phyloP scores from a whole-genome alignment of 495 filamentous ascomycete genomes.

The Immersiella caudata region DNA sequence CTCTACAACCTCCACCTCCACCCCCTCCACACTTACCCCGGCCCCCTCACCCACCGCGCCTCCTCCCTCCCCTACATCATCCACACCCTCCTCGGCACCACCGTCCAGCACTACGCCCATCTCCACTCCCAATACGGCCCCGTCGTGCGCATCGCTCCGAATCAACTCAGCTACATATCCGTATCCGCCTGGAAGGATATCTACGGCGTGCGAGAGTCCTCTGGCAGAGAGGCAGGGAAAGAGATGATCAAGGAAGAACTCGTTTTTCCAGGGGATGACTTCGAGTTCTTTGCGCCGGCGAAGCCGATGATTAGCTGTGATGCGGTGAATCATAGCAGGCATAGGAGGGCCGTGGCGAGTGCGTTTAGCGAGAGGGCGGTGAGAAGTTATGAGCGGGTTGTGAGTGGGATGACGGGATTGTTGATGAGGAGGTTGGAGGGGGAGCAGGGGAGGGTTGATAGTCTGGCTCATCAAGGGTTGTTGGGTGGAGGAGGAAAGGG shows the following conservation, averaged over 20 bases:
- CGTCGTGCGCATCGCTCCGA: conserved; percentile 30
- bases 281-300: conserved; percentile 24
- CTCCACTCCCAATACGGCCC: conserved; percentile 30
- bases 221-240: background rate
- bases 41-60: conserved; percentile 40
- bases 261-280: conserved; percentile 22
- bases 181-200: conserved; percentile 30
- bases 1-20: conserved; percentile 52
- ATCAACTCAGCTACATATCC: conserved; percentile 31
- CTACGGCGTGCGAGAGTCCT: conserved; percentile 24
- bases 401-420: background rate
- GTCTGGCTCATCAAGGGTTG: conserved; percentile 23
- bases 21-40: conserved; percentile 53
- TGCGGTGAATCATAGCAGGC: conserved; percentile 18
- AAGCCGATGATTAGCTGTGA: conserved; percentile 28
- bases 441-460: conserved; percentile 3
- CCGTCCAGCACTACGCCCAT: conserved; percentile 20
- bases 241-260: conserved; percentile 24
- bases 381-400: conserved; percentile 14
- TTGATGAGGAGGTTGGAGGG: conserved; percentile 14
- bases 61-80: conserved; percentile 18
- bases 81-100: conserved; percentile 24
- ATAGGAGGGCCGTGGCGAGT: conserved; percentile 16
- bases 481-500: too few relatives aligned
- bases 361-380: conserved; percentile 20